Base-by-base conservation (phyloP, 176 grass and related monocot genomes). In the Zea mays region DNA sequence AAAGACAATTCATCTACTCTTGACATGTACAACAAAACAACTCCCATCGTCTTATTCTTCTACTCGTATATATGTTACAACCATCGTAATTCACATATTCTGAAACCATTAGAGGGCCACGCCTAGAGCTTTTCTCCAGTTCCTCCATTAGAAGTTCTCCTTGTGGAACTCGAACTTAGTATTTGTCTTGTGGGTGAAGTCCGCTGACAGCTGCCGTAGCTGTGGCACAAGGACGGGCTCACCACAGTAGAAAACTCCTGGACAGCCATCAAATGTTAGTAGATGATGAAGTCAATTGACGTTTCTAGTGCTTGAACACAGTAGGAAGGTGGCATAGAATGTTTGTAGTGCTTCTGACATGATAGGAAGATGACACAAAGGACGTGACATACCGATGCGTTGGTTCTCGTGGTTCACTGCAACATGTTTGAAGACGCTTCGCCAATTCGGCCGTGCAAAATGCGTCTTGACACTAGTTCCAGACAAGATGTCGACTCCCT, bases 161-260 rank as follows among this genome's bases (percentile, higher is more conserved):
- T 95, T 99, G 85, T 99, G 96, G 36, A 95, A 99, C 63, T 99
- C 92, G 54, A 99, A 99, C 81, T 80, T 90, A 37, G 92, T 99
- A 77, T 76, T 85, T 41, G 92, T 95, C 74, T 95, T 99, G 83
- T 90, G 90, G 3, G 96, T 88, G 90, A 99, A 99, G 87, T 99
- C 92, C 44, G 87, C 67, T 4, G 92, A 92, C 8, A 88, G 71
- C 43, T 94, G 87, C 38, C 89, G 85, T 44, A 98, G 81, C 51
- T 92, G 79, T 4, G 93, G 83, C 56, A 91, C 87, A 41, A 94
- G 77, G 21, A 87, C 80, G 15, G 87, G 96, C 20, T 91, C 96
- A 3, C 96, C 96, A 35, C 96, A 98, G 87, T 98, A 98, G 89
- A 98, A 98, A 37, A 98, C 96, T 8, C 96, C 96, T 98, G 89